Base-by-base conservation (phyloP, 208 protist genomes). In the Sergeia podlipaevii region DNA sequence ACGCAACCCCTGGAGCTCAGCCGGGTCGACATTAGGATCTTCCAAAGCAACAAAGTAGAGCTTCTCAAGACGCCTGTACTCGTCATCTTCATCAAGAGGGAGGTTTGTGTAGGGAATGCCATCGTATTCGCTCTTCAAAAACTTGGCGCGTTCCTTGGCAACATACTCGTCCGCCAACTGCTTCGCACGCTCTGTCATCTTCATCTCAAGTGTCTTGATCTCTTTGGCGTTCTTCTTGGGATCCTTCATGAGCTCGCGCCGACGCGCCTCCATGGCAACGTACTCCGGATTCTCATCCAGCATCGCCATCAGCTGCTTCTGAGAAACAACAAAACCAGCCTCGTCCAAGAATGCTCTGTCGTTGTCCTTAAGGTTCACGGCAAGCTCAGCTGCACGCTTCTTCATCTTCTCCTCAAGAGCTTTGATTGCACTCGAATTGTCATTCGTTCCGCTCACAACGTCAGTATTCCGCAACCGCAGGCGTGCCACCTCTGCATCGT, bases 141-240 rank as follows among this genome's bases (percentile, higher is more conserved):
- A 75, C 36, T 30, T 41, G 7, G 36, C 38, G 7, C 74, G 51
- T 45, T 62, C 60, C 29, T 60, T 15, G 5, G 54, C 58, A 20
- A 77, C 32, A 34, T 37, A 60, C 17, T 63, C 56, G 17, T 53
- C 44, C 0, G n/a, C 33, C 1, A 71, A 24, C 3, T 59, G 26
- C 13, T 47, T 30, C 20, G 69, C 62, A 30, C 63, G 49, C 24
- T 47, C 49, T 11, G 43, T 37, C 49, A 73, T 75, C 38, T 65
- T 17, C 2, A 34, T 37, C 42, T 75, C 67, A 36, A 62, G 65
- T 36, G 67, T 52, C 51, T 79, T 84, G 33, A 76, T 64, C 37
- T 49, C 15, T 33, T 47, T 18, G 13, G 51, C 37, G 55, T 44
- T 50, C 26, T 28, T 17, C 34, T 46, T 38, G 24, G 42, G 27